Base-by-base conservation (phyloP, 179 eudicot species). In the Silene vulgaris region DNA sequence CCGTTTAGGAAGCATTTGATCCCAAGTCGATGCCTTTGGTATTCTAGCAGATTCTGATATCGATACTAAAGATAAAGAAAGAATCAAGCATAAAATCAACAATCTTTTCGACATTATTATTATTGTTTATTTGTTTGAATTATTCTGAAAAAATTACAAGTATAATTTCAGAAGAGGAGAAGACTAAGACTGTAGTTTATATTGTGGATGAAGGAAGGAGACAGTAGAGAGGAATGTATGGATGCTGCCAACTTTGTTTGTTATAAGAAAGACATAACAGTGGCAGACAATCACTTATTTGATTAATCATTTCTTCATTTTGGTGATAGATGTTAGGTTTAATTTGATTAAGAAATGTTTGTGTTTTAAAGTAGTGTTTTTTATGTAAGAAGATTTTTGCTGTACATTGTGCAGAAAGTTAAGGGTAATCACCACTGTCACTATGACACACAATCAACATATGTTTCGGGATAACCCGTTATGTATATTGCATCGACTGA, bases 1-100 rank as follows among this genome's bases (percentile, higher is more conserved):
- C 80, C 83, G 86, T 76, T 91, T 91, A 11, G 97, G 97, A 66
- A 91, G 82, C 93, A 91, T 91, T 73, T 91, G 96, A 29, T 88
- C 88, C 83, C 85, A 91, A 32, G 32, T 65, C 0, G 84, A 73
- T 40, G 48, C 48, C 76, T 84, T 88, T 12, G 92, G 96, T 21
- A 85, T 29, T 77, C 92, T 82, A 1, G 92, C 82, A 23, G 90
- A 85, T 67, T 88, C 92, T 1, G 90, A 87, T 37, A 80, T 35
- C 40, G 40, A 35, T 6, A 35, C 17, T 43, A 79, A 74, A 79
- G 82, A 64, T 28, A 83, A 79, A 43, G 85, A 79, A 54, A 91
- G 78, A 69, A 84, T 76, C 28, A 87, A 77, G 54, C 79, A 76
- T 48, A 90, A 74, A 1, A 90, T 32, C 66, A 88, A 81, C 74